A percentile compares a stretch with the other conserved stretches of the same genome.
phyloP scores from a whole-genome alignment of 1,284 basidiomycete species.

The Malassezia arunalokei region DNA sequence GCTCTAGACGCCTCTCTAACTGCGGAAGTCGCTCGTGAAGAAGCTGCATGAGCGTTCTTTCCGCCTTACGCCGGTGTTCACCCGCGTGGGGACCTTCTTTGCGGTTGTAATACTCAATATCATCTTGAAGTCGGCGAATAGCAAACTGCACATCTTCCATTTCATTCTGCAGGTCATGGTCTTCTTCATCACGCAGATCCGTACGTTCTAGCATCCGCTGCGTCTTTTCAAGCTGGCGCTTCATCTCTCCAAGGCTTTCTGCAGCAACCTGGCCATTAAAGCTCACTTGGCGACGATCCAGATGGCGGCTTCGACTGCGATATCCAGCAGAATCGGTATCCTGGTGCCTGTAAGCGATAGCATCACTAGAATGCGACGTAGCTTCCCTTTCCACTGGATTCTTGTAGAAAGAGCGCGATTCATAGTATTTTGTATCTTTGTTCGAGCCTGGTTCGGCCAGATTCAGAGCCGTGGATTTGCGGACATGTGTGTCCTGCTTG shows the following conservation, averaged over 20 bases:
- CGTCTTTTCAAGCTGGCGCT: constrained; percentile 69
- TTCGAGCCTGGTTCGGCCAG: constrained; percentile 44
- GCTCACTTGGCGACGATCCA: constrained; percentile 73
- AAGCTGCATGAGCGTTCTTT: constrained; percentile 72
- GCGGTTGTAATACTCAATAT: constrained; percentile 73
- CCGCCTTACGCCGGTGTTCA: constrained; percentile 71
- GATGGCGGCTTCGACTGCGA: constrained; percentile 71
- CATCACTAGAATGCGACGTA: constrained; percentile 61
- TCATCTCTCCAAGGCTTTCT: constrained; percentile 69
- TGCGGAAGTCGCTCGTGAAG: constrained; percentile 86
- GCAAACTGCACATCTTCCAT: constrained; percentile 75
- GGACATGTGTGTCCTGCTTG: constrained; percentile 58
- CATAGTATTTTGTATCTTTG: constrained; percentile 49
- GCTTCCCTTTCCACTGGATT: constrained; percentile 48
- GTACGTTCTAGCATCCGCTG: constrained; percentile 68
- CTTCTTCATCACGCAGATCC: constrained; percentile 67
- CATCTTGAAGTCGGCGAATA: constrained; percentile 78
- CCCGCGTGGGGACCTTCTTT: constrained; percentile 62
- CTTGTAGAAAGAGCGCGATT: constrained; percentile 58
- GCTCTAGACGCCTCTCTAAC: constrained; percentile 72
- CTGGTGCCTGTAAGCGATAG: constrained; percentile 82
- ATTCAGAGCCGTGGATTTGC: constrained; percentile 48
- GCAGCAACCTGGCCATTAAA: constrained; percentile 58
- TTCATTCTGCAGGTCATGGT: constrained; percentile 61
- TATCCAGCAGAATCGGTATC: constrained; percentile 55